Evolutionary conservation across 2,329 filamentous ascomycete genomes (phyloP).

Genomic region (Colletotrichum sp.): DNA sequence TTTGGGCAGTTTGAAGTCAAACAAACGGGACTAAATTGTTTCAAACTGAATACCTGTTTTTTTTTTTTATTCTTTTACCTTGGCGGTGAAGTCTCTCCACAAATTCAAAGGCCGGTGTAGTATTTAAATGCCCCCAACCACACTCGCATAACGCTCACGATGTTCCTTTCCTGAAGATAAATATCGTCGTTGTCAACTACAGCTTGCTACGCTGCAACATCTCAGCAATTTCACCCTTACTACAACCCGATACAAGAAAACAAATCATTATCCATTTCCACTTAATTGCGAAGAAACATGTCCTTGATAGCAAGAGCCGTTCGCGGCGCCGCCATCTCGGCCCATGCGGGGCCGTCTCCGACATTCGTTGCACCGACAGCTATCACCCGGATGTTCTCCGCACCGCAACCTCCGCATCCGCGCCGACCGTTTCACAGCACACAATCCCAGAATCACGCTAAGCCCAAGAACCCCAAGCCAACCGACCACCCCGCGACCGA

Average conservation of each 20-base stretch:
- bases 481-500: conserved; percentile 28
- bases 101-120: not conserved
- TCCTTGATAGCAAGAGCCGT: not conserved
- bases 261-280: not conserved
- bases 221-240: not conserved
- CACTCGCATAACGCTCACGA: accelerated
- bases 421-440: not conserved
- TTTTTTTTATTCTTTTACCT: too few species aligned
- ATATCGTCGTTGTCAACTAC: accelerated
- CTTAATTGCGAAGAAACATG: not conserved
- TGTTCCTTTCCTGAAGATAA: too few species aligned
- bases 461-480: conserved; percentile 28
- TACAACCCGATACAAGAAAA: not conserved
- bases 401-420: not conserved
- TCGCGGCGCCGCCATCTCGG: not conserved
- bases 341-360: not conserved
- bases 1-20: not conserved
- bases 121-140: not conserved
- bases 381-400: not conserved
- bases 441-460: not conserved
- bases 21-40: not conserved
- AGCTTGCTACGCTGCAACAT: not conserved
- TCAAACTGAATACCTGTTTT: not conserved
- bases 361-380: not conserved
- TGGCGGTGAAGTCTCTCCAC: not conserved